Evolutionary conservation across 495 filamentous ascomycete genomes (phyloP).

Genomic region (Penicillium turbatum): DNA sequence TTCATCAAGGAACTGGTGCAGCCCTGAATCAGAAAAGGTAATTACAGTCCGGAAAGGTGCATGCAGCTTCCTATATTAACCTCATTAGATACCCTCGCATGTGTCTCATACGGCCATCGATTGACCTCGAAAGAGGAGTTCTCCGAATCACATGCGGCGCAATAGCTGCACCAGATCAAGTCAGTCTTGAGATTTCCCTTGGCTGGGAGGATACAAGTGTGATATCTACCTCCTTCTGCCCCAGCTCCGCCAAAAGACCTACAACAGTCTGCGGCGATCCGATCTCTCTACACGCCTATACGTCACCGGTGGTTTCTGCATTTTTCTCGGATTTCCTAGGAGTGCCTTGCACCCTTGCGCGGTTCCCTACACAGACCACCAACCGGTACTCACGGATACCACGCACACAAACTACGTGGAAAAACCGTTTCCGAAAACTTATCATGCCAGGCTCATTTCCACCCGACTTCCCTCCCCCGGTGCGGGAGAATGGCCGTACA

Average conservation of each 20-base stretch:
- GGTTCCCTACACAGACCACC: slow-evolving; percentile 63
- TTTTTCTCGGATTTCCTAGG: slow-evolving; percentile 73
- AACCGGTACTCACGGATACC: slow-evolving; percentile 57
- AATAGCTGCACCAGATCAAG: slow-evolving; percentile 17
- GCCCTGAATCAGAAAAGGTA: slow-evolving; percentile 71
- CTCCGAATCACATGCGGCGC: slow-evolving; percentile 45
- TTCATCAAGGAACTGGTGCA: slow-evolving; percentile 74
- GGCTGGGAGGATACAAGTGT: slow-evolving; percentile 53
- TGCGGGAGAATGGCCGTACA: slow-evolving; percentile 27
- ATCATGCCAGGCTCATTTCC: slow-evolving; percentile 57
- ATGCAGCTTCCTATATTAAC: background rate
- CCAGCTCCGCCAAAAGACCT: slow-evolving; percentile 29
- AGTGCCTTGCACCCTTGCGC: slow-evolving; percentile 73
- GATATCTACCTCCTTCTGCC: slow-evolving; percentile 42
- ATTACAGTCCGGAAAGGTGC: background rate
- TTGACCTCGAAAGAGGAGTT: slow-evolving; percentile 60
- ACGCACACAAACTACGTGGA: slow-evolving; percentile 16
- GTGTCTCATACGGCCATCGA: slow-evolving; percentile 66
- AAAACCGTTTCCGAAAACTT: slow-evolving; percentile 31
- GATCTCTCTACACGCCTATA: slow-evolving; percentile 64
- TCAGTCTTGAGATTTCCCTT: slow-evolving; percentile 51
- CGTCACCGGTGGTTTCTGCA: slow-evolving; percentile 53
- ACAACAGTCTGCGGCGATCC: slow-evolving; percentile 78
- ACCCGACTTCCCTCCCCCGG: slow-evolving; percentile 46
- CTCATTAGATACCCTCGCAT: slow-evolving; percentile 61